A percentile compares a stretch with the other conserved stretches of the same genome.
Evolutionary conservation across 208 protist species (phyloP).

Genomic region (Leishmania amazonensis): DNA sequence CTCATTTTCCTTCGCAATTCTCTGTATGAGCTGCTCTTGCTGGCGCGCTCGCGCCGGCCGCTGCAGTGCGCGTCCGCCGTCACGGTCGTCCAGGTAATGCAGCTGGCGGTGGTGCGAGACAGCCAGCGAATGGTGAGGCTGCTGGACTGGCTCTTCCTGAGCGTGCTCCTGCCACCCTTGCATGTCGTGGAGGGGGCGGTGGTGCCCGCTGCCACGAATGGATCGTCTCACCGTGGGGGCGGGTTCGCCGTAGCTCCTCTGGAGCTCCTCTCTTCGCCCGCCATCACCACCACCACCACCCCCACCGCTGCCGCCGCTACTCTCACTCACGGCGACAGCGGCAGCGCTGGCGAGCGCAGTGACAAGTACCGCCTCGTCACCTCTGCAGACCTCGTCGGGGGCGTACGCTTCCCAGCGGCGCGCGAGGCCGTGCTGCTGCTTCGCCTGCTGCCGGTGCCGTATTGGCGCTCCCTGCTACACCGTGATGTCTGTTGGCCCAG

Average conservation of each 20-base stretch:
- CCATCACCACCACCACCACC: background rate
- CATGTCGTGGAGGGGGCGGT: background rate
- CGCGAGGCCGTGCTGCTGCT: constrained; percentile 2
- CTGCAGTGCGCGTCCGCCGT: background rate
- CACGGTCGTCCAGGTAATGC: constrained; percentile 6
- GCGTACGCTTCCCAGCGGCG: background rate
- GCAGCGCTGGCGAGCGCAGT: background rate
- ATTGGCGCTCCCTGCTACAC: constrained; percentile 1
- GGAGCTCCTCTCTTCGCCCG: background rate
- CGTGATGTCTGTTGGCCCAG: constrained; percentile 1
- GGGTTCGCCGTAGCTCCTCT: background rate
- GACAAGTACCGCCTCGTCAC: background rate
- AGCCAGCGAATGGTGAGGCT: background rate
- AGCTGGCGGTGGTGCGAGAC: constrained; percentile 3
- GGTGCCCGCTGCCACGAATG: background rate
- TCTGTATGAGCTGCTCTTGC: background rate
- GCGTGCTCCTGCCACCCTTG: background rate
- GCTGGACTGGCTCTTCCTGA: background rate
- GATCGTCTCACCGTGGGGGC: background rate
- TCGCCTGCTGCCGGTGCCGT: constrained; percentile 5
- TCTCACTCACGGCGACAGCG: background rate
- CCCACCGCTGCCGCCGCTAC: background rate
- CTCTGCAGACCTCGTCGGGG: background rate
- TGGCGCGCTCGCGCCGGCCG: background rate
- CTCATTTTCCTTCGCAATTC: constrained; percentile 5